Conservation (phyloP, 345 rosid genomes). For the Firmiana major region DNA sequence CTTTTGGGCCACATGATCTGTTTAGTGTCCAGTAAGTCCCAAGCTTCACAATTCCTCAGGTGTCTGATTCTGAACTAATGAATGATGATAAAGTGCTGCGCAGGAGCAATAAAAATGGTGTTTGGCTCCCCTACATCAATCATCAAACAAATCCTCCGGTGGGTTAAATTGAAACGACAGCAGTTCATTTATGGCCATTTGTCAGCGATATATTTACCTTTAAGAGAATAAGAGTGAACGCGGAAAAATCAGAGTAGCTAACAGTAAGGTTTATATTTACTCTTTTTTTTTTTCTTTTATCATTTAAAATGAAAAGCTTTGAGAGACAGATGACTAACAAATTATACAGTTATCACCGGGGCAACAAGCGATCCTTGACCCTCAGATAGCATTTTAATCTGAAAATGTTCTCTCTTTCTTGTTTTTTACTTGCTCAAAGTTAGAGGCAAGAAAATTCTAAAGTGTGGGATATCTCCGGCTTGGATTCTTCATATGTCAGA, state of each 20-base stretch:
- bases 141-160: not conserved
- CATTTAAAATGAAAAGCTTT: not conserved
- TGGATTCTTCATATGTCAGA: not conserved
- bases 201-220: not conserved
- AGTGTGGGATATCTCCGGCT: not conserved
- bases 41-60: not conserved
- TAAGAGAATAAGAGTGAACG: too few relatives aligned
- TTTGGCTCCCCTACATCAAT: not conserved
- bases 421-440: not conserved
- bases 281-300: too few relatives aligned
- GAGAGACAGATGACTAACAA: not conserved
- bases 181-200: not conserved
- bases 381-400: not conserved
- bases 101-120: not conserved
- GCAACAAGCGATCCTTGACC: not conserved
- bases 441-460: not conserved
- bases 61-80: not conserved
- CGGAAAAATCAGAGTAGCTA: too few relatives aligned
- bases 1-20: not conserved
- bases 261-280: too few relatives aligned
- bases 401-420: not conserved
- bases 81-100: not conserved
- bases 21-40: not conserved
- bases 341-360: not conserved
- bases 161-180: not conserved